phyloP scores from a whole-genome alignment of 2,329 filamentous ascomycete genomes.

The Arthrobotrys sphaeroides region DNA sequence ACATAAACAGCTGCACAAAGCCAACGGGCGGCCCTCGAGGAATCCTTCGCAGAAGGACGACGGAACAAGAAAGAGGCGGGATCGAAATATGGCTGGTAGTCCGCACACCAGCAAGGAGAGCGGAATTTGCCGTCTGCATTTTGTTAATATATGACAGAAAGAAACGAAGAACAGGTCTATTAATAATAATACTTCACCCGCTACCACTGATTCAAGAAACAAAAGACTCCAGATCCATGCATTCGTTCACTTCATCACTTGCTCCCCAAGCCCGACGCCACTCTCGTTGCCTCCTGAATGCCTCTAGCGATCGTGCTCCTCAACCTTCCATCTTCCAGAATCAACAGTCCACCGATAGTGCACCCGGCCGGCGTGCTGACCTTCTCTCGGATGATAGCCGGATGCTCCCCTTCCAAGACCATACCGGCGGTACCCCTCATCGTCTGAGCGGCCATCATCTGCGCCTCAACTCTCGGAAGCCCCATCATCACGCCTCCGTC shows the following conservation, averaged over 20 bases:
- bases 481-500: constrained; percentile 84
- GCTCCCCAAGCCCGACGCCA: constrained; percentile 60
- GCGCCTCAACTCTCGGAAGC: constrained; percentile 75
- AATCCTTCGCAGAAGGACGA: constrained; percentile 58
- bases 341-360: constrained; percentile 77
- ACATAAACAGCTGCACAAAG: constrained; percentile 56
- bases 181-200: constrained; percentile 20
- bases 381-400: constrained; percentile 77
- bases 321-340: constrained; percentile 77
- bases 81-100: constrained; percentile 58
- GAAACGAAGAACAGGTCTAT: constrained; percentile 29
- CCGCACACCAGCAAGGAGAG: neutral
- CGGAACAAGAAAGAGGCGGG: constrained; percentile 58
- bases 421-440: constrained; percentile 78
- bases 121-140: no score
- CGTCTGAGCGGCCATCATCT: constrained; percentile 79
- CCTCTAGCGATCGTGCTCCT: constrained; percentile 64
- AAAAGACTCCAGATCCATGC: constrained; percentile 20
- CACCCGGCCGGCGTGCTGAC: constrained; percentile 81
- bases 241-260: constrained; percentile 17
- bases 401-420: constrained; percentile 76
- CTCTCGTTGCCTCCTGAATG: constrained; percentile 65
- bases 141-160: constrained; percentile 17
- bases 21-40: constrained; percentile 58
- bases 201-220: constrained; percentile 16